Base-by-base conservation (phyloP, 371 early-diverging fungal species). In the Hamiltosporidium magnivora region DNA sequence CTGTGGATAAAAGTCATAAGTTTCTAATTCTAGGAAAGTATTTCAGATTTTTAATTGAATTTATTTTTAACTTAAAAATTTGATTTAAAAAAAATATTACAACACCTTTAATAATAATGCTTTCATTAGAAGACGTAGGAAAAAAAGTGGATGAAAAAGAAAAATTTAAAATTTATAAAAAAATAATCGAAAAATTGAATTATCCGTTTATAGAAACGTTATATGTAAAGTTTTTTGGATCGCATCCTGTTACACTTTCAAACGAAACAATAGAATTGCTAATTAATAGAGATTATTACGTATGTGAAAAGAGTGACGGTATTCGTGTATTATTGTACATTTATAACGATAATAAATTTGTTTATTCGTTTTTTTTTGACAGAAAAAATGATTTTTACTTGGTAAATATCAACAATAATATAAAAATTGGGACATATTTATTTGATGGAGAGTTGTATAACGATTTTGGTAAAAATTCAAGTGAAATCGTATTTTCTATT, bases 231-330 rank as follows among this genome's bases (percentile, higher is more conserved):
- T 49, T 49, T 49, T 12, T 12, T 8, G 49, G 49, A 6, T 49
- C 49, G 49, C 49, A 49, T 49, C 49, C 49, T 0, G 49, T 49
- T 12, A 49, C 49, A 12, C 49, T 49, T 49, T 49, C 12, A 49
- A 49, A 49, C 6, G 12, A 49, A 49, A 49, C 6, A 8, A 8
- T 49, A 8, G 49, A 49, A 49, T 6, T 8, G 6, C 49, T 49
- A 6, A 49, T 8, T 12, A 49, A 49, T 8, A 49, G 49, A 42
- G 82, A 82, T 44, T 82, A 78, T 59, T 74, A 66, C 55, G 82
- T 80, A 36, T 80, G 80, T 68, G 82, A 82, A 61, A 82, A 82
- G 63, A 75, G 68, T 41, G 82, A 82, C 69, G 82, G 82, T 0
- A 54, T 79, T 0, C 46, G 82, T 46, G 73, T 73, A 9, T 44